These are phyloP conservation scores for Lachnellula cervina DNA, from an alignment of 2,329 filamentous ascomycete species.

Conservation along the genomic window DNA sequence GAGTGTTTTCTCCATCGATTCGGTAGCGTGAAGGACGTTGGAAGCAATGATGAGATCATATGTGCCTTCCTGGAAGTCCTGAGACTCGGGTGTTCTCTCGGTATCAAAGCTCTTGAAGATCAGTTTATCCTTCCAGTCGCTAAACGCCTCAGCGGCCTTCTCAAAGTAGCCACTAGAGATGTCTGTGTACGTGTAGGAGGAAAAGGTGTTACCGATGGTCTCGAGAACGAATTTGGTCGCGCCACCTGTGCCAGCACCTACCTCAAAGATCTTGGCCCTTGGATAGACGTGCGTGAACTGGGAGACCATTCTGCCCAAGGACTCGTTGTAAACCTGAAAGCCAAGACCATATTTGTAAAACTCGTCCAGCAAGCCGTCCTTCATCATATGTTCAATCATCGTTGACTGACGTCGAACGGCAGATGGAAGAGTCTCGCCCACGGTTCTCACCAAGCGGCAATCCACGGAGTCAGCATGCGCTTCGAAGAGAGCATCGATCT, in stretches of 20 bases:
- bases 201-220: slow-evolving; percentile 30
- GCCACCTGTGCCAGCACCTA: slow-evolving; percentile 42
- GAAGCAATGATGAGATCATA: slow-evolving; percentile 24
- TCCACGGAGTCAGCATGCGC: slow-evolving; percentile 2
- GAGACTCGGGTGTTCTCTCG: slow-evolving; percentile 7
- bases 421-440: slow-evolving; percentile 18
- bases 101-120: slow-evolving; percentile 30
- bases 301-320: neutral
- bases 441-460: slow-evolving; percentile 11
- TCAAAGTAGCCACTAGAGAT: slow-evolving; percentile 40
- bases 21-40: slow-evolving; percentile 24
- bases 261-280: slow-evolving; percentile 23
- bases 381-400: slow-evolving; percentile 21
- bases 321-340: slow-evolving; percentile 22
- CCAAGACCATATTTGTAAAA: slow-evolving; percentile 20
- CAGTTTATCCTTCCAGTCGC: slow-evolving; percentile 11
- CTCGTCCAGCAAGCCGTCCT: slow-evolving; percentile 16
- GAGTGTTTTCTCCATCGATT: slow-evolving; percentile 24
- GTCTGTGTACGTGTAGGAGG: slow-evolving; percentile 43
- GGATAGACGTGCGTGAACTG: slow-evolving; percentile 24
- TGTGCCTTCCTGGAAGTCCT: slow-evolving; percentile 13
- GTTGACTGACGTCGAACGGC: slow-evolving; percentile 16
- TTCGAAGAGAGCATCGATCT: slow-evolving; percentile 3
- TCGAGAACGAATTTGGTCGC: slow-evolving; percentile 36
- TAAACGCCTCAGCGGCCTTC: slow-evolving; percentile 28